Conservation (phyloP, 768 basidiomycete species). For the Lyophyllum semitale region DNA sequence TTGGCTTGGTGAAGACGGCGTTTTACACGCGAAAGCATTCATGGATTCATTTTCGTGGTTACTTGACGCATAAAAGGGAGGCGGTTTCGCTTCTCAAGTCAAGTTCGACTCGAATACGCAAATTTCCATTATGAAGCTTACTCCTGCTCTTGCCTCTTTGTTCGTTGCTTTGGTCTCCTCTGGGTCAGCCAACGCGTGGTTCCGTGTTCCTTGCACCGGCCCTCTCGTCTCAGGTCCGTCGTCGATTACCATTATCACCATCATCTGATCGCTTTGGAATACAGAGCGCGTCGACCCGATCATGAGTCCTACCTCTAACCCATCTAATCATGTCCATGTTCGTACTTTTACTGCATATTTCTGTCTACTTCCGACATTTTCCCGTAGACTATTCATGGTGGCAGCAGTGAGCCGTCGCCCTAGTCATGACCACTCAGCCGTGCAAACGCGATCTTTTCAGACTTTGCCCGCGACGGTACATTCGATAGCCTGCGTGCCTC, state of each 20-base stretch:
- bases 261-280: not conserved
- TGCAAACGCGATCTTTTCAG: conserved; percentile 17
- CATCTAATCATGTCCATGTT: conserved; percentile 43
- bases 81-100: not conserved
- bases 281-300: conserved; percentile 42
- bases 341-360: conserved; percentile 12
- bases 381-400: conserved; percentile 38
- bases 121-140: conserved; percentile 18
- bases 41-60: not conserved
- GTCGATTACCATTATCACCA: not conserved
- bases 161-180: conserved; percentile 17
- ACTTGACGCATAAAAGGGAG: conserved; percentile 8
- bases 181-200: conserved; percentile 34
- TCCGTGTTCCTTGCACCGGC: conserved; percentile 40
- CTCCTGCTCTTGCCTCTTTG: conserved; percentile 11
- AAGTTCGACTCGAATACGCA: not conserved
- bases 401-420: conserved; percentile 27
- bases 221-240: conserved; percentile 40
- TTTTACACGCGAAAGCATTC: not conserved
- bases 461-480: conserved; percentile 34
- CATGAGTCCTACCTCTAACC: conserved; percentile 31
- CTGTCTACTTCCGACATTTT: not conserved
- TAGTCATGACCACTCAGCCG: not conserved
- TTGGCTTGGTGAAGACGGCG: not conserved
- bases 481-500: conserved; percentile 36